These are phyloP conservation scores for Sporopachydermia lactativora DNA, from an alignment of 805 yeast genomes.

Conservation along the genomic window DNA sequence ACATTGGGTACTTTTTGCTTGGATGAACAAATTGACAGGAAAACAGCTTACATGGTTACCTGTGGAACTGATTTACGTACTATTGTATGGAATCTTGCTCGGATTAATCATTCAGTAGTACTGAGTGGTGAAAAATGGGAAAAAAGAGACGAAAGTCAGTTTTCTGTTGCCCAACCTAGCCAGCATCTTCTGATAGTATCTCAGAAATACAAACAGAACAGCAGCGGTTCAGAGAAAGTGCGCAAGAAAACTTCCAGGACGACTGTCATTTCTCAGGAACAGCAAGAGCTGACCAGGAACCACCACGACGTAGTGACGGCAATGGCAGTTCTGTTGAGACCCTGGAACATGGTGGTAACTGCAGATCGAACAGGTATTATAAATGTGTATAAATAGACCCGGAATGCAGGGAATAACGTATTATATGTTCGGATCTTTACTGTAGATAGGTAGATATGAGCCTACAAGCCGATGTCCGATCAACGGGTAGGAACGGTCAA, in stretches of 20 bases:
- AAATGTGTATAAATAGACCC: constrained; percentile 39
- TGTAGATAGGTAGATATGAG: too few relatives aligned
- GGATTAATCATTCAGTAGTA: constrained; percentile 19
- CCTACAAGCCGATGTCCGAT: too few relatives aligned
- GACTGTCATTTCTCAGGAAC: constrained; percentile 28
- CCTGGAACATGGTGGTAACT: constrained; percentile 46
- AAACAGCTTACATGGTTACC: constrained; percentile 8
- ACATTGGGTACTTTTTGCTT: background rate
- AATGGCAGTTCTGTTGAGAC: constrained; percentile 30
- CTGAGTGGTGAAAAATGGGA: constrained; percentile 17
- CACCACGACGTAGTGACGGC: constrained; percentile 40
- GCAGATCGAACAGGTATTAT: constrained; percentile 57
- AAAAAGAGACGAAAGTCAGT: constrained; percentile 3
- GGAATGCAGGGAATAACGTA: too few relatives aligned
- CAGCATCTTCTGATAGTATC: constrained; percentile 26
- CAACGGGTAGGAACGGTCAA: too few relatives aligned
- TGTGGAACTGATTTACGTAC: constrained; percentile 9
- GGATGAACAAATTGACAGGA: constrained; percentile 4
- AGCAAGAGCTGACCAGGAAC: constrained; percentile 26
- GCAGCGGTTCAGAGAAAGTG: constrained; percentile 5
- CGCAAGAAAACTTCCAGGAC: constrained; percentile 12
- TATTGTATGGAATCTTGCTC: constrained; percentile 26
- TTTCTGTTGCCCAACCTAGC: constrained; percentile 20
- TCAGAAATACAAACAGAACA: constrained; percentile 19
- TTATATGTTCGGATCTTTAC: too few relatives aligned